Conservation (phyloP, 2,329 filamentous ascomycete genomes). For the Cordyceps militaris region DNA sequence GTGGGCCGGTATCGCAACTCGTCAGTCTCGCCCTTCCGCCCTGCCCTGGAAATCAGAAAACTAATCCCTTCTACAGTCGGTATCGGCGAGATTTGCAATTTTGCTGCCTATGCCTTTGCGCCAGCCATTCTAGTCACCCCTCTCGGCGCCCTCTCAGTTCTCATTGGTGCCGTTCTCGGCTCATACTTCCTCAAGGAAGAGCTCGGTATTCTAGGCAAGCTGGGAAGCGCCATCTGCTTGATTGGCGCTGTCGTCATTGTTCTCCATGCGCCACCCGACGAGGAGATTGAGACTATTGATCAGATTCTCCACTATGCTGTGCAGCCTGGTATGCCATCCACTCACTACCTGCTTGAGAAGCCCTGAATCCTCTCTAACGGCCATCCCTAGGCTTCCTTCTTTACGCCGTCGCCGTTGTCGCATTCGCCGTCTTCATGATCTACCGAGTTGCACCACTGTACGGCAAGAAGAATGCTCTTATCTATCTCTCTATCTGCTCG, state of each 20-base stretch:
- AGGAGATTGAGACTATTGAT: conserved; percentile 85
- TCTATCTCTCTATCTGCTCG: conserved; percentile 96
- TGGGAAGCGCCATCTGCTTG: conserved; percentile 92
- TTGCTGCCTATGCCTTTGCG: conserved; percentile 95
- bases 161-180: conserved; percentile 90
- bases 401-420: conserved; percentile 71
- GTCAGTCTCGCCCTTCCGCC: conserved; percentile 44
- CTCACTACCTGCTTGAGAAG: not conserved
- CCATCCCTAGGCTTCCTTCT: conserved; percentile 67
- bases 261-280: conserved; percentile 89
- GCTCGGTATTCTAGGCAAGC: conserved; percentile 81
- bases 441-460: conserved; percentile 86
- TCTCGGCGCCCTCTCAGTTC: conserved; percentile 83
- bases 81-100: conserved; percentile 91
- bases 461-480: conserved; percentile 90
- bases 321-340: conserved; percentile 64
- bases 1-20: conserved; percentile 90
- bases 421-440: conserved; percentile 91
- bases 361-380: conserved; percentile 16
- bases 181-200: conserved; percentile 91
- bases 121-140: conserved; percentile 98
- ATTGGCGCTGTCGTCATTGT: conserved; percentile 97
- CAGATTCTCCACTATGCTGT: conserved; percentile 87
- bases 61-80: conserved; percentile 56
- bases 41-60: not conserved